phyloP scores from a whole-genome alignment of 257 asterid species.

The Primulina tabacum region DNA sequence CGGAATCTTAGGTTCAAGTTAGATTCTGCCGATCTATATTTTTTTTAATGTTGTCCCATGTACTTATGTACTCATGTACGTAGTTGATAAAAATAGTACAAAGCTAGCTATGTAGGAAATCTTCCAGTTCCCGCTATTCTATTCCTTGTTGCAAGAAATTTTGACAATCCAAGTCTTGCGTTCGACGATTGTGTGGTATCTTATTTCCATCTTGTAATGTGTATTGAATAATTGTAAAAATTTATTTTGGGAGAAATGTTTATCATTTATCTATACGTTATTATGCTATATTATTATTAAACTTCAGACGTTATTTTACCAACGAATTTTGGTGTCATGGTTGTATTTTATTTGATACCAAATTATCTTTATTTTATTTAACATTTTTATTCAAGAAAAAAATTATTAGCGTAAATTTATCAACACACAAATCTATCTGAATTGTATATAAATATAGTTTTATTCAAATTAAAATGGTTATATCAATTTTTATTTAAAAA shows the following conservation, averaged over 20 bases:
- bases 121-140: neutral
- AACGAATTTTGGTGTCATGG: too few relatives aligned
- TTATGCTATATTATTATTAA: too few relatives aligned
- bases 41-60: neutral
- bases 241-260: neutral
- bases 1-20: slow-evolving; percentile 50
- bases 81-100: neutral
- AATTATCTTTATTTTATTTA: too few relatives aligned
- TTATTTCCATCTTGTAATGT: neutral
- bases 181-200: neutral
- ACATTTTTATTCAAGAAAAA: too few relatives aligned
- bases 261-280: too few relatives aligned
- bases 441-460: too few relatives aligned
- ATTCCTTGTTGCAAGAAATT: neutral
- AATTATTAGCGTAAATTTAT: too few relatives aligned
- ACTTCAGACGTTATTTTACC: too few relatives aligned
- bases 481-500: too few relatives aligned
- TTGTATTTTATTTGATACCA: too few relatives aligned
- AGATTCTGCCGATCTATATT: neutral
- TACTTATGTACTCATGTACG: neutral
- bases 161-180: neutral
- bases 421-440: too few relatives aligned
- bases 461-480: too few relatives aligned
- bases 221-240: neutral
- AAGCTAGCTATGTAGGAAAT: neutral